These are phyloP conservation scores for Fragaria vesca DNA, from an alignment of 306 rosid genomes.

Conservation along the genomic window DNA sequence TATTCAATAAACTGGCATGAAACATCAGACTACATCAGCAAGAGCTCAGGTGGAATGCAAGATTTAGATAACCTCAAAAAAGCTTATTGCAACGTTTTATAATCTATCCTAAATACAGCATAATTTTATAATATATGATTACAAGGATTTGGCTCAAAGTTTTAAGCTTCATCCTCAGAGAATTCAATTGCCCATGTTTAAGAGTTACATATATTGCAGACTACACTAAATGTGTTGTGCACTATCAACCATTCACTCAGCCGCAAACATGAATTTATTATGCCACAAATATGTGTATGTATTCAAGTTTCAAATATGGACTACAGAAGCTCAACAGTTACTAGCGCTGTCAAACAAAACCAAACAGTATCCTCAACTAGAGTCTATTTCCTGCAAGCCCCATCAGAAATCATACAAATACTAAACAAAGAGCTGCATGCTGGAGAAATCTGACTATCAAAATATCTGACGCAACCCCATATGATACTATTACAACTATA, in stretches of 20 bases:
- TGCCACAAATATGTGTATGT: not conserved
- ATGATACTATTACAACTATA: not conserved
- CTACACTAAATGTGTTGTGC: not conserved
- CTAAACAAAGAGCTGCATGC: not conserved
- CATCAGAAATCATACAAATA: not conserved
- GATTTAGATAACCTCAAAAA: constrained; percentile 5
- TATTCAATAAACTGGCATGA: constrained; percentile 62
- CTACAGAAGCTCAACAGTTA: not conserved
- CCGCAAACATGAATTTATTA: not conserved
- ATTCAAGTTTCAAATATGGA: not conserved
- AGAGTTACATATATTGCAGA: not conserved
- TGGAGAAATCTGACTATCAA: not conserved
- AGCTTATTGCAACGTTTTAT: not conserved
- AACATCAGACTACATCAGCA: constrained; percentile 17
- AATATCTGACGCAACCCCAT: not conserved
- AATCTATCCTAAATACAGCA: not conserved
- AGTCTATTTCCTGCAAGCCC: not conserved
- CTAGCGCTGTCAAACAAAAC: not conserved
- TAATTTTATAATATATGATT: not conserved
- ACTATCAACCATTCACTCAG: not conserved
- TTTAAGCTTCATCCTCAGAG: not conserved
- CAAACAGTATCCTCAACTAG: not conserved
- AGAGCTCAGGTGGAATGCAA: constrained; percentile 22
- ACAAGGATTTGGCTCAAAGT: not conserved
- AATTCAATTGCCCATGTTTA: not conserved